Percentiles rank a stretch among this genome's conserved stretches.
These are phyloP conservation scores for Vanderwaltozyma yarrowii DNA, from an alignment of 805 yeast species.

Conservation along the genomic window DNA sequence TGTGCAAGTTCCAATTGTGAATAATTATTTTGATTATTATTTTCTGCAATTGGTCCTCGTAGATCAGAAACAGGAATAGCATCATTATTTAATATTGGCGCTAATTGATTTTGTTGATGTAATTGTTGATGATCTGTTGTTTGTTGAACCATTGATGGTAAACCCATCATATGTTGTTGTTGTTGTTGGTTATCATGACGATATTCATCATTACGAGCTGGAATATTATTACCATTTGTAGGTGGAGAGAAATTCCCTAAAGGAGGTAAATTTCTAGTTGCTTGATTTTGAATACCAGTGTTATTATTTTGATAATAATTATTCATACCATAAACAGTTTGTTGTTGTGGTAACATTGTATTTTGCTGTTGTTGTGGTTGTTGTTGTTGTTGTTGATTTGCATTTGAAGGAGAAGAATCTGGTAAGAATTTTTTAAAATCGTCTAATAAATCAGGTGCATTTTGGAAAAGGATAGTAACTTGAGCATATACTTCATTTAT, in stretches of 20 bases:
- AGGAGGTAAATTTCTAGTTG: slow-evolving; percentile 23
- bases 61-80: slow-evolving; percentile 30
- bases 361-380: slow-evolving; percentile 9
- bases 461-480: slow-evolving; percentile 77
- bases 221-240: slow-evolving; percentile 21
- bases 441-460: slow-evolving; percentile 88
- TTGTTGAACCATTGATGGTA: slow-evolving; percentile 20
- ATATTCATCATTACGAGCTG: slow-evolving; percentile 4
- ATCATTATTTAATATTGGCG: slow-evolving; percentile 17
- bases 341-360: slow-evolving; percentile 6
- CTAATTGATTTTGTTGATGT: slow-evolving; percentile 6
- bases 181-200: slow-evolving; percentile 9
- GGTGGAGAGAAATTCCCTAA: slow-evolving; percentile 32
- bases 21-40: not conserved
- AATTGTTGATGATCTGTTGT: slow-evolving; percentile 8
- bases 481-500: slow-evolving; percentile 93
- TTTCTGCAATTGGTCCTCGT: slow-evolving; percentile 18
- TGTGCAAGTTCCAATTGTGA: slow-evolving; percentile 1
- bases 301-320: slow-evolving; percentile 7
- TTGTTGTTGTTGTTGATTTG: slow-evolving; percentile 14
- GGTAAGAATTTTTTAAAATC: slow-evolving; percentile 95
- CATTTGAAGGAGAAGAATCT: slow-evolving; percentile 35
- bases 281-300: slow-evolving; percentile 1
- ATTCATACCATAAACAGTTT: slow-evolving; percentile 5
- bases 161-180: slow-evolving; percentile 10